These are phyloP conservation scores for Aspergillus calidoustus DNA, from an alignment of 2,329 filamentous ascomycete genomes.

Conservation along the genomic window DNA sequence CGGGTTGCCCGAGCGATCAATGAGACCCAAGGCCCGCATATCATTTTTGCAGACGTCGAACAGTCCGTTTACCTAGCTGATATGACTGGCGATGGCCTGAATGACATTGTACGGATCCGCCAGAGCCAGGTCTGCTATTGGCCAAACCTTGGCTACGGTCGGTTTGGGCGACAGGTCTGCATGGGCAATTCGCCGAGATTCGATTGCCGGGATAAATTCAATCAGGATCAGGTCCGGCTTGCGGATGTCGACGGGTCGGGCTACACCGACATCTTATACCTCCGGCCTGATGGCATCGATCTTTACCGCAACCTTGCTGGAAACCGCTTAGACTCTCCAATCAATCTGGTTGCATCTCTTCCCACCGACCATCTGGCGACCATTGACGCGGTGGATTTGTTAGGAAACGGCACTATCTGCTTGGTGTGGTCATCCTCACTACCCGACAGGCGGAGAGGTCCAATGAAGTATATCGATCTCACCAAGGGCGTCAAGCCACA, in stretches of 20 bases:
- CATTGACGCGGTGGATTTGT: not conserved
- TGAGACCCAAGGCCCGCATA: not conserved
- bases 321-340: not conserved
- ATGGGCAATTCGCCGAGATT: not conserved
- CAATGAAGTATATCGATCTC: not conserved
- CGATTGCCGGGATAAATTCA: not conserved
- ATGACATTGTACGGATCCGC: conserved; percentile 2
- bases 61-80: not conserved
- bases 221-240: not conserved
- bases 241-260: conserved; percentile 1
- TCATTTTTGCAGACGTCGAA: not conserved
- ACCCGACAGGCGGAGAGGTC: not conserved
- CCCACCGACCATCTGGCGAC: not conserved
- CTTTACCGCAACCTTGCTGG: not conserved
- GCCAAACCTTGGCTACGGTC: conserved; percentile 9
- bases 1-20: not conserved
- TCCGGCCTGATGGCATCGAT: not conserved
- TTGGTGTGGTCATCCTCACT: not conserved
- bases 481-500: not conserved
- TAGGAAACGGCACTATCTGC: not conserved
- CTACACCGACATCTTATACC: not conserved
- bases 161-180: not conserved
- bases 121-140: not conserved
- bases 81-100: conserved; percentile 10
- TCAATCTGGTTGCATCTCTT: not conserved